A percentile compares a stretch with the other conserved stretches of the same genome.
Conservation (phyloP, 257 asterid species). For the Solanum sitiens region DNA sequence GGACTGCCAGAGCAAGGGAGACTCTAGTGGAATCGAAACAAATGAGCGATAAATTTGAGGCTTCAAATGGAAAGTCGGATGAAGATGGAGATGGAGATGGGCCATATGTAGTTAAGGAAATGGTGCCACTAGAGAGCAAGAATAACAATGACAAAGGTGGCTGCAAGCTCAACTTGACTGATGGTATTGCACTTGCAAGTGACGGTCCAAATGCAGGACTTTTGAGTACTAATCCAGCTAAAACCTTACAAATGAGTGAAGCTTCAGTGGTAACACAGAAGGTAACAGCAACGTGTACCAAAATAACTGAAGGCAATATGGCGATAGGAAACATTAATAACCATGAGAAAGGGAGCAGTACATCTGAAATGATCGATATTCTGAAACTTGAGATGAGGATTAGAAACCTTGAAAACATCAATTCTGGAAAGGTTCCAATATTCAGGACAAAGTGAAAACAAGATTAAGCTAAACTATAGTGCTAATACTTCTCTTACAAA, state of each 20-base stretch:
- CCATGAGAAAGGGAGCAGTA: not conserved
- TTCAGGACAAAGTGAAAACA: not conserved
- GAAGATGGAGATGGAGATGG: not conserved
- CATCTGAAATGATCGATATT: not conserved
- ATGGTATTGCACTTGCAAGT: not conserved
- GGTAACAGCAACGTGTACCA: not conserved
- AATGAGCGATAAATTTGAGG: not conserved
- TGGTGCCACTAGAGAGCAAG: not conserved
- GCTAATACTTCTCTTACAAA: not conserved
- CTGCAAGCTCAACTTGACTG: not conserved
- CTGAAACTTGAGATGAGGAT: constrained; percentile 1
- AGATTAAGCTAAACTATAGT: not conserved
- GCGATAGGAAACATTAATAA: not conserved
- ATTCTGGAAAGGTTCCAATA: not conserved
- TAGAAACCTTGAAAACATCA: not conserved
- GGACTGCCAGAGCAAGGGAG: not conserved
- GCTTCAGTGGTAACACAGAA: not conserved
- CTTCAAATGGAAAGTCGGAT: not conserved
- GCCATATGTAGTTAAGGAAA: not conserved
- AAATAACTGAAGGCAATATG: not conserved
- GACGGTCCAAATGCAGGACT: not conserved
- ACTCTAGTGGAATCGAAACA: not conserved
- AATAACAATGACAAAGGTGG: not conserved
- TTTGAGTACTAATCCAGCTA: not conserved
- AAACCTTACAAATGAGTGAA: not conserved